A percentile compares a stretch with the other conserved stretches of the same genome.
Evolutionary conservation across 192 early-diverging fungal genomes (phyloP).

Genomic region (Linnemannia exigua): DNA sequence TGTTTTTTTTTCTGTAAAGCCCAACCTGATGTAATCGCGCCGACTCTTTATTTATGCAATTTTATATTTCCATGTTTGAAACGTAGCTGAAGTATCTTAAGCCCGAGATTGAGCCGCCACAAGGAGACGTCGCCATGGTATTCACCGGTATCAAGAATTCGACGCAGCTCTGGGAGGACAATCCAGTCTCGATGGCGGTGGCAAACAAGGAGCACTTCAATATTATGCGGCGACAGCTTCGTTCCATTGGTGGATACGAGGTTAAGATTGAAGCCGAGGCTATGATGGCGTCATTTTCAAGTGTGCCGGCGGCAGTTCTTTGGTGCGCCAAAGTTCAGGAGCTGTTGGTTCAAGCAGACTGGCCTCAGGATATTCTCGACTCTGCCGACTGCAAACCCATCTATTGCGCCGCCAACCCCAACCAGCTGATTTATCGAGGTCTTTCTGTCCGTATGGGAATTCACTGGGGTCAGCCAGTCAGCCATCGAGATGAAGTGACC

Average conservation of each 20-base stretch:
- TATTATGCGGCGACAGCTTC: slow-evolving; percentile 86
- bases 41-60: no score
- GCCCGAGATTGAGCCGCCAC: slow-evolving; percentile 86
- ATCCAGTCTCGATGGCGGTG: slow-evolving; percentile 84
- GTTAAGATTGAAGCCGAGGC: slow-evolving; percentile 97
- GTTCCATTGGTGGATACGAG: slow-evolving; percentile 91
- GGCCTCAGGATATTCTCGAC: slow-evolving; percentile 89
- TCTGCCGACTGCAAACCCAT: slow-evolving; percentile 82
- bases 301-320: slow-evolving; percentile 81
- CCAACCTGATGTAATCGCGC: no score
- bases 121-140: slow-evolving; percentile 86
- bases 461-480: slow-evolving; percentile 90
- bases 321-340: slow-evolving; percentile 93
- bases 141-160: slow-evolving; percentile 97
- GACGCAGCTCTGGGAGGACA: slow-evolving; percentile 89
- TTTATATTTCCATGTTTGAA: not conserved
- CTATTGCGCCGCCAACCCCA: slow-evolving; percentile 67
- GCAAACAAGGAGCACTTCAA: slow-evolving; percentile 89
- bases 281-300: slow-evolving; percentile 94
- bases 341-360: slow-evolving; percentile 83
- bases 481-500: slow-evolving; percentile 91
- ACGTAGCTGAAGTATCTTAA: slow-evolving; percentile 62
- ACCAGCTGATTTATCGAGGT: slow-evolving; percentile 81
- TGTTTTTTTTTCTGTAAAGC: slow-evolving; percentile 4
- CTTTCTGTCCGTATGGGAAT: slow-evolving; percentile 95